Evolutionary conservation across 1,284 basidiomycete genomes (phyloP).

Genomic region (Microbotryum saponariae): DNA sequence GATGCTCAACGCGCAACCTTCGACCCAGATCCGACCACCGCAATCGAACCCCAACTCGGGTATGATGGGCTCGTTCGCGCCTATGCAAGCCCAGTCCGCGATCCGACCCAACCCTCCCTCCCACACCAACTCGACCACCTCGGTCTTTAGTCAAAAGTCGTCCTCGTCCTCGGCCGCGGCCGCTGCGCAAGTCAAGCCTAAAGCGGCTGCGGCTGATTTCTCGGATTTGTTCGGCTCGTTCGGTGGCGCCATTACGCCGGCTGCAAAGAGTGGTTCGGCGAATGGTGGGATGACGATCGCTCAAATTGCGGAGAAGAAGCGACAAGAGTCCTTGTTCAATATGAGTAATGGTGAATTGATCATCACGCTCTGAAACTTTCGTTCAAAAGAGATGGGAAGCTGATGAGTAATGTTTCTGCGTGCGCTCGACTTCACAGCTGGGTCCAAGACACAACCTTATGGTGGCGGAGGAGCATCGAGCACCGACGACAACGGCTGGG

Average conservation of each 20-base stretch:
- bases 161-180: neutral
- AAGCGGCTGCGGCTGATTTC: conserved; percentile 18
- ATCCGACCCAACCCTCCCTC: neutral
- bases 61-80: conserved; percentile 8
- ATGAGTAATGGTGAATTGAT: no score
- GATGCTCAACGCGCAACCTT: conserved; percentile 43
- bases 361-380: no score
- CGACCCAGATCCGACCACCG: conserved; percentile 21
- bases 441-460: no score
- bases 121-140: neutral
- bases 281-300: conserved; percentile 37
- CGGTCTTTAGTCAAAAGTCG: neutral
- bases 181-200: neutral
- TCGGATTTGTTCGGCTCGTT: conserved; percentile 23
- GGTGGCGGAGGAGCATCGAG: no score
- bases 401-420: no score
- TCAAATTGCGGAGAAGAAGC: conserved; percentile 40
- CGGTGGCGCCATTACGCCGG: neutral
- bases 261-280: conserved; percentile 12
- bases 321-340: conserved; percentile 24
- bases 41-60: conserved; percentile 29
- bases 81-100: conserved; percentile 7
- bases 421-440: no score
- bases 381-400: no score
- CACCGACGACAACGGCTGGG: no score